Evolutionary conservation across 176 grass and related monocot genomes (phyloP), one percentile per base, ranked within the genome.

Genomic region (Oryza glumipatula): DNA sequence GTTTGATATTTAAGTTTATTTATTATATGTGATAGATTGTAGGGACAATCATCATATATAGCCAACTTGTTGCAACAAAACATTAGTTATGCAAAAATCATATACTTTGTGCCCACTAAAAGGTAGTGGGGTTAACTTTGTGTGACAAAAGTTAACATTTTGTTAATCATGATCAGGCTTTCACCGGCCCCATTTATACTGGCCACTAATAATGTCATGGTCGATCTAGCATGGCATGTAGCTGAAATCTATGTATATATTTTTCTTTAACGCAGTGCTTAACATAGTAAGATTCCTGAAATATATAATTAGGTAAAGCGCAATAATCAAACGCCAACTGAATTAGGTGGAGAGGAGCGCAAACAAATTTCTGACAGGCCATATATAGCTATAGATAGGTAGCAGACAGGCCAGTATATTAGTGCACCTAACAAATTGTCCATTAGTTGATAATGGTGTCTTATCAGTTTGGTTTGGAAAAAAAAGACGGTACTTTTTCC

Each of bases 71-170:
- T 32, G 21, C 41, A 66, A 3, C 3, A 46, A 61, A 76, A 71
- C 30, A 3, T 52, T 51, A 41, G 30, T 65, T 70, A 43, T 23
- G 32, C 2, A 88, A 49, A 77, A 77, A 51, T 78, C 68, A 70
- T 10, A 88, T 83, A 77, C 73, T 65, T 83, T 82, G 39, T 48
- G 64, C 30, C 30, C 72, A 76, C 72, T 84, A 24, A 76, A 10
- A 84, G 14, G 21, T 35, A 76, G 82, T 76, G 72, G 72, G 44
- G 75, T 33, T 39, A 32, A 41, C 72, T 39, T 84, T 28, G 21
- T 14, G 2, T 19, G 30, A n/a, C 16, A 67, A 41, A 9, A 17
- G 4, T 8, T 67, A 47, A 67, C 35, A 68, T 76, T 67, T 51
- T 83, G 22, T 14, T 4, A 5, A 22, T 74, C 4, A 24, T 76